Evolutionary conservation across 116 monocot genomes (phyloP), one percentile per base, ranked within the genome.

Genomic region (Posidonia oceanica): DNA sequence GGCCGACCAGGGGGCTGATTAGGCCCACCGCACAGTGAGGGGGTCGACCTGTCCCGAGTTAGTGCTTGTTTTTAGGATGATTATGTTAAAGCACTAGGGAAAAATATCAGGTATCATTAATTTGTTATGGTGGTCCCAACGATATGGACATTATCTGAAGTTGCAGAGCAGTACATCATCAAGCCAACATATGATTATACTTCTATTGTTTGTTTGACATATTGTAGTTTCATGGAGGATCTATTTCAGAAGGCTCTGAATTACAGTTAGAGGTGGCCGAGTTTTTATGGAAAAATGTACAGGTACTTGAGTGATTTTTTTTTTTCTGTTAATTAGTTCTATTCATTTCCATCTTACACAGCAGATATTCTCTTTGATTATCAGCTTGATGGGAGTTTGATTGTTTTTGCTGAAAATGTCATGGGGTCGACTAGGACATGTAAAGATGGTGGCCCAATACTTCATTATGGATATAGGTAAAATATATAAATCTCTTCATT

Each of bases 241-340:
- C 82, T 42, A 87, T 97, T 79, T 76, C 80, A 36, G 70, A 85
- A 74, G 92, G 89, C 60, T 97, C 97, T 59, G 97, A 97, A 69
- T 75, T 97, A 72, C 92, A 92, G 78, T 54, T 97, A 61, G 97
- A 97, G 78, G 87, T 97, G 52, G 92, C 92, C 61, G 97, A 97
- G 61, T 92, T 97, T 79, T 77, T 79, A 22, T 97, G 97, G 92
- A 83, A 77, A 78, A 68, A 97, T 80, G 97, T 97, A 29, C 66
- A 87, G 91, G 97, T 97, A 83, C 6, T 63, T 59, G 66, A 37
- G 29, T 52, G 5, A 5, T 18, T 52, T 20, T 15, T 42, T n/a
- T 40, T 13, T 48, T n/a, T n/a, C 21, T 1, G 37, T 20, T 36
- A 6, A 63, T 64, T 51, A 18, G 10, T 51, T 15, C 12, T 14